phyloP scores from a whole-genome alignment of 2,329 filamentous ascomycete genomes.

The Leptographium wingfieldii region DNA sequence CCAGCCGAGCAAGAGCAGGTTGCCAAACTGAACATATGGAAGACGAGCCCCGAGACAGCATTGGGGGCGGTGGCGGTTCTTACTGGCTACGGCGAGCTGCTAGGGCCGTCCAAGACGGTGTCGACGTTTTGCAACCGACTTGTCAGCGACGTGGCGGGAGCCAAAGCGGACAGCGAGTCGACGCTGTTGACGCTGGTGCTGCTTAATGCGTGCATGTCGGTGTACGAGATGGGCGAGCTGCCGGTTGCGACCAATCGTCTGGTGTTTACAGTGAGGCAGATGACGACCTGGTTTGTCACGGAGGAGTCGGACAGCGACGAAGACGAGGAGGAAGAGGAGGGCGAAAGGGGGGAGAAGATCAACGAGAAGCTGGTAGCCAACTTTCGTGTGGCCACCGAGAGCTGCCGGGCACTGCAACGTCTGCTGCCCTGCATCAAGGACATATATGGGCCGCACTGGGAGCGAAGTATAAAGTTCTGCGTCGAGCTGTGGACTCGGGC shows the following conservation, averaged over 20 bases:
- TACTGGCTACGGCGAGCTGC: constrained; percentile 36
- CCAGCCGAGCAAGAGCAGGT: constrained; percentile 34
- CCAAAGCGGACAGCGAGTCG: constrained; percentile 28
- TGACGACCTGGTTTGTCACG: constrained; percentile 51
- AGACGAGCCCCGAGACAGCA: constrained; percentile 30
- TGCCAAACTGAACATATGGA: constrained; percentile 31
- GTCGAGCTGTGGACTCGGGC: constrained; percentile 42
- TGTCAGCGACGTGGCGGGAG: constrained; percentile 45
- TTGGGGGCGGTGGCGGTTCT: constrained; percentile 38
- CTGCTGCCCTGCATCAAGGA: constrained; percentile 65
- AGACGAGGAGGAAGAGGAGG: neutral
- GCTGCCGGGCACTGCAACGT: constrained; percentile 42
- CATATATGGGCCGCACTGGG: constrained; percentile 85
- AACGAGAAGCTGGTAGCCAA: constrained; percentile 17
- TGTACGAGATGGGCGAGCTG: constrained; percentile 39
- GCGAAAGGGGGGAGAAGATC: neutral
- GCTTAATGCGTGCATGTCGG: constrained; percentile 36
- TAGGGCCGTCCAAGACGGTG: constrained; percentile 33
- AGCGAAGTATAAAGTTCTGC: constrained; percentile 47
- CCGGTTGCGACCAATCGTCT: constrained; percentile 55
- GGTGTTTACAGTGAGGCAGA: constrained; percentile 70
- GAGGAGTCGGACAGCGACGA: constrained; percentile 19
- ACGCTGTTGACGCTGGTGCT: constrained; percentile 38
- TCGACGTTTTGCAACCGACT: constrained; percentile 46
- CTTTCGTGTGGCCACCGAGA: constrained; percentile 32